Evolutionary conservation across 345 rosid species (phyloP).

Genomic region (Xanthoceras sorbifolium): DNA sequence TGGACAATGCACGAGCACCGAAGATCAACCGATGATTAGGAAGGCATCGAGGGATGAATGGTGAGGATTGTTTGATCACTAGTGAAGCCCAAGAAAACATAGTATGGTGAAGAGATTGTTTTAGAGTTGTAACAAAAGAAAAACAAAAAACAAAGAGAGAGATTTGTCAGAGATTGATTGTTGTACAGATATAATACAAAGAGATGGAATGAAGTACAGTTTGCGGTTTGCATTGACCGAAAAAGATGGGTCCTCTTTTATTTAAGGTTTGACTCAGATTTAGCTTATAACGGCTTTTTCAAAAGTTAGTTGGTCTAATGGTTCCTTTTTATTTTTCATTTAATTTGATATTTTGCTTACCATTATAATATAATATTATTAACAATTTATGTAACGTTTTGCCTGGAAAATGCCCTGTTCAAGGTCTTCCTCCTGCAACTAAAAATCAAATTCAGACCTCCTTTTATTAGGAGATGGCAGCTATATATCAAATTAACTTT

Average conservation of each 20-base stretch:
- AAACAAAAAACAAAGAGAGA: neutral
- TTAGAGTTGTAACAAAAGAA: neutral
- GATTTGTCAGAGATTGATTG: neutral
- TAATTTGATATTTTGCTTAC: too few species aligned
- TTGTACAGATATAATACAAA: neutral
- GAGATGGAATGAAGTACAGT: conserved; percentile 10
- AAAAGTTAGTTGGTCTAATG: conserved; percentile 5
- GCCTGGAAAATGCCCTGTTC: too few species aligned
- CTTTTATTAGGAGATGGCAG: too few species aligned
- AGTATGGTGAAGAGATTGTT: conserved; percentile 4
- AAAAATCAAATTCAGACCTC: too few species aligned
- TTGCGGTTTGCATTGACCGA: conserved; percentile 25
- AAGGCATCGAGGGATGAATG: conserved; percentile 19
- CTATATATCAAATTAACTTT: too few species aligned
- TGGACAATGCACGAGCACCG: neutral
- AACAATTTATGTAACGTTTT: too few species aligned
- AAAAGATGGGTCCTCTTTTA: conserved; percentile 8
- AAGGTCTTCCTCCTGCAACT: too few species aligned
- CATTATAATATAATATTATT: too few species aligned
- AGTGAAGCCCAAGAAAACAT: conserved; percentile 38
- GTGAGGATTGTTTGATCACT: conserved; percentile 21
- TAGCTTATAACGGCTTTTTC: conserved; percentile 10
- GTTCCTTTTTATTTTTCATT: neutral
- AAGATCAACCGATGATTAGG: neutral
- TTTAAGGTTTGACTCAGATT: conserved; percentile 10